Evolutionary conservation across 768 basidiomycete genomes (phyloP).

Genomic region (Hirschioporus abietinus): DNA sequence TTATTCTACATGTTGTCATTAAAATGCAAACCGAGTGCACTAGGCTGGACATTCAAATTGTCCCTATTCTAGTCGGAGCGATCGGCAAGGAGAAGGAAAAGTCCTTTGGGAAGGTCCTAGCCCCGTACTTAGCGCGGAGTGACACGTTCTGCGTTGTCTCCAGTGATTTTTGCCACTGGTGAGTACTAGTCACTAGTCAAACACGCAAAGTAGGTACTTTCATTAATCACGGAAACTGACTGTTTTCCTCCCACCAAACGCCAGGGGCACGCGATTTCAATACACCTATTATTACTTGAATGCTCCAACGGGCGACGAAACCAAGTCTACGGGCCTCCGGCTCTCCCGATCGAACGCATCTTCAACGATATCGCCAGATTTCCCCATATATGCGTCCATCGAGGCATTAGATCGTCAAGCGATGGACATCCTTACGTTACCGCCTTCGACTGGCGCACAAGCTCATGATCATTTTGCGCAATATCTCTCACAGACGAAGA

Average conservation of each 20-base stretch:
- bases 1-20: neutral
- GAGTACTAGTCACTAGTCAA: conserved; percentile 17
- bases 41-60: conserved; percentile 72
- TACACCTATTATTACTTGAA: conserved; percentile 86
- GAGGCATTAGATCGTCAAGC: conserved; percentile 81
- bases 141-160: conserved; percentile 89
- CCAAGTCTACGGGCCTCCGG: conserved; percentile 35
- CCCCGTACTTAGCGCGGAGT: conserved; percentile 70
- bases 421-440: conserved; percentile 63
- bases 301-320: conserved; percentile 37
- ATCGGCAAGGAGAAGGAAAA: conserved; percentile 57
- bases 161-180: conserved; percentile 99
- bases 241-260: conserved; percentile 5
- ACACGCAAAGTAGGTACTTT: conserved; percentile 2
- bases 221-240: neutral
- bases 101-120: conserved; percentile 63
- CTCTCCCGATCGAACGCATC: conserved; percentile 39
- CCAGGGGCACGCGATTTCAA: conserved; percentile 77
- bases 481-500: conserved; percentile 72
- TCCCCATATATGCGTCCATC: conserved; percentile 83
- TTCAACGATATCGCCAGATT: conserved; percentile 33
- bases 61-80: conserved; percentile 88
- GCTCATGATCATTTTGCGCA: conserved; percentile 60
- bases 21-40: conserved; percentile 8
- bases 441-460: conserved; percentile 42